Evolutionary conservation across 1,284 basidiomycete species (phyloP), one percentile per base, ranked within the genome.

Genomic region (Fomitiporia mediterranea): DNA sequence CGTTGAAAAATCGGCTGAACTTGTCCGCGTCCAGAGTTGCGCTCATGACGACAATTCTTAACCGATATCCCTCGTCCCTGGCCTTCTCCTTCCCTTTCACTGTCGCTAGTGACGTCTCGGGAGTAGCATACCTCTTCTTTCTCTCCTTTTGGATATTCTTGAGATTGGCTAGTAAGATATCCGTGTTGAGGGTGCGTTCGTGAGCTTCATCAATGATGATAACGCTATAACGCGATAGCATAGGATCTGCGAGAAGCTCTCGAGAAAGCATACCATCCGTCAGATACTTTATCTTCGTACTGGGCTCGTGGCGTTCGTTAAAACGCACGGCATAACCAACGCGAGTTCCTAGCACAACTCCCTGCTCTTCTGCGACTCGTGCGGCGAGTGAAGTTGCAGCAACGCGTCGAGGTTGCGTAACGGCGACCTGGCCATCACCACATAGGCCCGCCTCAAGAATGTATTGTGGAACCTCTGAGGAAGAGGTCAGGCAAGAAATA

Each of bases 301-400:
- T 71, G 30, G 74, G 63, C 46, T 80, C 76, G 15, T 81, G 82
- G 47, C 82, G 78, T 65, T 98, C 95, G 68, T 98, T 94, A 70
- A 99, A 99, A 38, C 96, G 87, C 34, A 99, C 94, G 2, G 91
- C 88, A 72, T 99, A 98, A 1, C 97, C 96, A 21, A 99, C 93
- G 8, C 85, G 72, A 0, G 73, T 73, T 32, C 92, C 94, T 4
- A 94, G 70, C 8, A 73, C 64, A 8, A 77, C 79, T 27, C 84
- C 85, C 70, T 90, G 87, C 71, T 99, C 96, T 4, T 80, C 77
- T 0, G 94, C 86, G 3, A 99, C 96, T 42, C 96, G 91, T 3
- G 81, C 73, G 0, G 97, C 94, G 5, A 99, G 84, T 4, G 94
- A 91, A 2, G 91, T 97, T 2, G 95, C 94, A 2, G 97, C 97